Evolutionary conservation across 768 basidiomycete species (phyloP), one percentile per base, ranked within the genome.

Genomic region (Botryobasidium botryosum): DNA sequence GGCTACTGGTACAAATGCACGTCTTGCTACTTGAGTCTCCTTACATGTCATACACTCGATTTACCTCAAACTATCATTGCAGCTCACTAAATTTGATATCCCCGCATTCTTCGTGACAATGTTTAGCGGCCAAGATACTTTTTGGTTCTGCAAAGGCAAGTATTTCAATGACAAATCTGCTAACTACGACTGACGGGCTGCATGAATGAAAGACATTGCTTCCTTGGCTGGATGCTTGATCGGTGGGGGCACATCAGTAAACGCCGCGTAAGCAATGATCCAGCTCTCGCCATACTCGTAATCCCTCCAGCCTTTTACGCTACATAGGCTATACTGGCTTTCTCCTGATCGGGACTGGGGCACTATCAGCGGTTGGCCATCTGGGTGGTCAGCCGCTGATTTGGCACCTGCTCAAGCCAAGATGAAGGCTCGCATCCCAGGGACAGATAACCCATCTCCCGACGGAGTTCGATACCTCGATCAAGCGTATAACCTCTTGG

Each of bases 71-170:
- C 24, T 29, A 50, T 44, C 5, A 21, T 45, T 39, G 5, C 52
- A 76, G 72, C 57, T 74, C 44, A 78, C 76, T 4, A 75, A 75
- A 52, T 77, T 76, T 55, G 76, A 78, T 50, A 61, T 75, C 45
- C 75, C 75, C 18, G 75, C 75, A 51, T 53, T 75, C 33, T 78
- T 76, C 53, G 73, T 77, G 59, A 69, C 71, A 32, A 70, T 76
- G 71, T 78, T 78, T 60, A 63, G 67, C 15, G 72, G 74, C 44
- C 54, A 61, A 32, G 66, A 73, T 51, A 61, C 52, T 2, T 77
- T 64, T 59, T 78, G 70, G 68, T 78, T 72, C 72, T 78, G 75
- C 61, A 74, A 72, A n/a, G n/a, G n/a, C n/a, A n/a, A n/a, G n/a
- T n/a, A n/a, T n/a, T n/a, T n/a, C n/a, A n/a, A n/a, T n/a, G n/a